Percentiles rank a stretch among this genome's conserved stretches.
Conservation (phyloP, 2,329 filamentous ascomycete species). For the Phialocephala sp. region DNA sequence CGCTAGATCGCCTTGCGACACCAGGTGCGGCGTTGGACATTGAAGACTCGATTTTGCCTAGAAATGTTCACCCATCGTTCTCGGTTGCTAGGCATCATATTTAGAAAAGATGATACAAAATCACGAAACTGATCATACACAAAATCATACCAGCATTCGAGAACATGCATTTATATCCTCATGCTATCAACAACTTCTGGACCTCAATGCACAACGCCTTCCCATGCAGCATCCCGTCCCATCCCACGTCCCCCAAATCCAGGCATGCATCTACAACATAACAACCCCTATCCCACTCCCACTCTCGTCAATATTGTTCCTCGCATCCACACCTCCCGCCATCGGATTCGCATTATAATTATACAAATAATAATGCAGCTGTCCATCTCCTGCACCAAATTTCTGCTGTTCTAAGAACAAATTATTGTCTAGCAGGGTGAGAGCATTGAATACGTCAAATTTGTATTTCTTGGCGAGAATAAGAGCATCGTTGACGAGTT, state of each 20-base stretch:
- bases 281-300: constrained; percentile 91
- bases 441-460: constrained; percentile 96
- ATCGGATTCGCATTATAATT: constrained; percentile 93
- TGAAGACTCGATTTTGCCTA: too few species aligned
- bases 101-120: too few species aligned
- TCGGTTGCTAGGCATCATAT: too few species aligned
- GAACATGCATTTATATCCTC: neutral
- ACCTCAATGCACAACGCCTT: neutral
- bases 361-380: constrained; percentile 96
- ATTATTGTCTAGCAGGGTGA: constrained; percentile 92
- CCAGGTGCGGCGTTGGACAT: too few species aligned
- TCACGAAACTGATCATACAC: too few species aligned
- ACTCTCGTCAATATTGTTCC: constrained; percentile 77
- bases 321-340: constrained; percentile 79
- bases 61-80: too few species aligned
- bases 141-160: too few species aligned
- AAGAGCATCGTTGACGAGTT: constrained; percentile 81
- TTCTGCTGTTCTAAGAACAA: constrained; percentile 94
- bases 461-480: constrained; percentile 82
- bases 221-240: neutral
- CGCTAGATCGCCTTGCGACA: too few species aligned
- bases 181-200: neutral
- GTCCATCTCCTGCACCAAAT: constrained; percentile 92
- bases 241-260: neutral
- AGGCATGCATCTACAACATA: constrained; percentile 62